Evolutionary conservation across 2,329 filamentous ascomycete genomes (phyloP).

Genomic region (Cordyceps militaris): DNA sequence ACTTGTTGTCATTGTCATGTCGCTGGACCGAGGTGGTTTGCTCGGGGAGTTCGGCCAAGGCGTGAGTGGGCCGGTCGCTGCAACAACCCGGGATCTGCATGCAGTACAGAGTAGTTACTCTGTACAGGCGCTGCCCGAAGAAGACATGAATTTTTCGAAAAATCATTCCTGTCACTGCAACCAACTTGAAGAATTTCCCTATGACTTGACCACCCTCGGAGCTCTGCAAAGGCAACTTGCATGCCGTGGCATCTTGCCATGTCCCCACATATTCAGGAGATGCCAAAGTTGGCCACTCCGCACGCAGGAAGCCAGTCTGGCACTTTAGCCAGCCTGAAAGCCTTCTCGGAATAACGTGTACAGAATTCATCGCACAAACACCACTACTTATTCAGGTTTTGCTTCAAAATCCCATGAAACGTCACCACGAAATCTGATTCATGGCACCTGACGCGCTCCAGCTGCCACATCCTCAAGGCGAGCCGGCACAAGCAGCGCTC

Average conservation of each 20-base stretch:
- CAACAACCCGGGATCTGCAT: not conserved
- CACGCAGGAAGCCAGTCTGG: not conserved
- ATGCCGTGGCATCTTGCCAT: not conserved
- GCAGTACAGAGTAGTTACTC: not conserved
- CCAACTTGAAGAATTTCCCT: not conserved
- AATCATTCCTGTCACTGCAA: too few relatives aligned
- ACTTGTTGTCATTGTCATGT: not conserved
- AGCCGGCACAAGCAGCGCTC: not conserved
- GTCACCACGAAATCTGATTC: too few relatives aligned
- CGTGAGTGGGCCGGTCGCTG: not conserved
- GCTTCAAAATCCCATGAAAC: too few relatives aligned
- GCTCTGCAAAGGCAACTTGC: not conserved
- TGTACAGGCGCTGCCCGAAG: too few relatives aligned
- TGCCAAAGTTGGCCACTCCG: slow-evolving; percentile 4
- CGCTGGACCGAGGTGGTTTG: not conserved
- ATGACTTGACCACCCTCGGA: too few relatives aligned
- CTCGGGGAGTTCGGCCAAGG: not conserved
- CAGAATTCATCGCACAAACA: too few relatives aligned
- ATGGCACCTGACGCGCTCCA: slow-evolving; percentile 6
- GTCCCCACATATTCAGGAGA: not conserved
- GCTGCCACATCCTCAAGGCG: not conserved
- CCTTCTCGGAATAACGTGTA: too few relatives aligned
- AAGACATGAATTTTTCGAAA: too few relatives aligned
- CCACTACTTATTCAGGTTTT: too few relatives aligned
- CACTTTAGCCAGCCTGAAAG: not conserved